Evolutionary conservation across 352 stramenopile species (phyloP).

Genomic region (Globisporangium sylvaticum): DNA sequence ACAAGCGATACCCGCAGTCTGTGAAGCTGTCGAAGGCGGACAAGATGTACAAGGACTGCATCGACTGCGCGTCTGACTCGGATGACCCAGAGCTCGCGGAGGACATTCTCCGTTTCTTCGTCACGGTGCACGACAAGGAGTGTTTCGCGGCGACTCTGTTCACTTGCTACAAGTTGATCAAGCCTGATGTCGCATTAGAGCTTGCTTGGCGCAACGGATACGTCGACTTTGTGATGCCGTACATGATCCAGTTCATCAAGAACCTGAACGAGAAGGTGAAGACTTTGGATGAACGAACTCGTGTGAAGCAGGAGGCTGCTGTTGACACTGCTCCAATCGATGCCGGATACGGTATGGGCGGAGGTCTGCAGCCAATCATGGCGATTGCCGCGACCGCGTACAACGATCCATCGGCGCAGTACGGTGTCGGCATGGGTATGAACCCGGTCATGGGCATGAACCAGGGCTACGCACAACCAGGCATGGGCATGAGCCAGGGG

Average conservation of each 20-base stretch:
- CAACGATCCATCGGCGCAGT: conserved; percentile 64
- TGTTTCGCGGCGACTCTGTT: conserved; percentile 98
- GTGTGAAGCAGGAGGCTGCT: conserved; percentile 70
- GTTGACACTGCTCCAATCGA: conserved; percentile 58
- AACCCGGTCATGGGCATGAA: conserved; percentile 29
- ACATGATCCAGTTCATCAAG: conserved; percentile 99
- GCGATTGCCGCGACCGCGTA: conserved; percentile 79
- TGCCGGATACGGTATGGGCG: conserved; percentile 69
- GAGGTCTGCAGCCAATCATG: conserved; percentile 76
- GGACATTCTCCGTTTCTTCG: conserved; percentile 98
- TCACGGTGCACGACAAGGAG: conserved; percentile 98
- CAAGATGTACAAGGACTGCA: conserved; percentile 99
- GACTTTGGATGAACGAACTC: conserved; percentile 88
- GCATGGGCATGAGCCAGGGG: conserved; percentile 45
- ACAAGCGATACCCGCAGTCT: conserved; percentile 97
- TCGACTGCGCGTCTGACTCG: conserved; percentile 97
- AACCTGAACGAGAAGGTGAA: conserved; percentile 95
- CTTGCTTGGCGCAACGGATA: conserved; percentile 99
- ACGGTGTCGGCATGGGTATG: conserved; percentile 43
- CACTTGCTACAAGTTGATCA: conserved; percentile 98
- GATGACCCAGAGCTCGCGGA: conserved; percentile 95
- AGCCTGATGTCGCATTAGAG: conserved; percentile 98
- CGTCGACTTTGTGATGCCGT: conserved; percentile 99
- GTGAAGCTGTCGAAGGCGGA: conserved; percentile 99
- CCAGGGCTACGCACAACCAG: conserved; percentile 16